Evolutionary conservation across 306 rosid species (phyloP).

Genomic region (Carpinus viminea): DNA sequence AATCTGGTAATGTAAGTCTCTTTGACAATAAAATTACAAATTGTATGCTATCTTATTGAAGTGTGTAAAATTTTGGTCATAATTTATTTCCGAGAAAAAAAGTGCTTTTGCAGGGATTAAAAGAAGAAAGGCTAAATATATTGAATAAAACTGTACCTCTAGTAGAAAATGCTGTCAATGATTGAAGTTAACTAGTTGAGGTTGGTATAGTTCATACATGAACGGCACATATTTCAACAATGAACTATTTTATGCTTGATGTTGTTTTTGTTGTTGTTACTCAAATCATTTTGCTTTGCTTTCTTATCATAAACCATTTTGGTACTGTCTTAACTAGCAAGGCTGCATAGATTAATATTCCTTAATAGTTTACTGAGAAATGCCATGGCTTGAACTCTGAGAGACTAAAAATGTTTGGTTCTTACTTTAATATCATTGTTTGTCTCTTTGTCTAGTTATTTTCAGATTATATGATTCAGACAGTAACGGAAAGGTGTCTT

Average conservation of each 20-base stretch:
- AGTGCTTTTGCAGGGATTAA: background rate
- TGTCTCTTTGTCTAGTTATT: conserved; percentile 51
- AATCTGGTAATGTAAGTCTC: background rate
- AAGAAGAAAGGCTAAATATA: background rate
- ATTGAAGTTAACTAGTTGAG: background rate
- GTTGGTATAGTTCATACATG: background rate
- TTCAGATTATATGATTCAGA: conserved; percentile 86
- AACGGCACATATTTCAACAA: background rate
- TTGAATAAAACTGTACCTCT: background rate
- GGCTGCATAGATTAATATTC: background rate
- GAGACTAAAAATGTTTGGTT: conserved; percentile 15
- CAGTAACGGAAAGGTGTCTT: conserved; percentile 73
- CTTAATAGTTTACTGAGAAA: background rate
- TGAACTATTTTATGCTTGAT: background rate
- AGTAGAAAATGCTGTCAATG: background rate
- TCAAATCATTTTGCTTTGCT: background rate
- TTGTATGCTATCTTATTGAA: background rate
- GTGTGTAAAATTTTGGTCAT: background rate
- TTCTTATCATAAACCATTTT: background rate
- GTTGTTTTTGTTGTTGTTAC: conserved; percentile 4
- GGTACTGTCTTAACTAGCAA: background rate
- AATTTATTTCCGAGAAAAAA: background rate
- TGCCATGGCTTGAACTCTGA: background rate
- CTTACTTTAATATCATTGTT: background rate
- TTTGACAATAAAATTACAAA: background rate